Base-by-base conservation (phyloP, 257 asterid species). In the Solanum medicagineum region DNA sequence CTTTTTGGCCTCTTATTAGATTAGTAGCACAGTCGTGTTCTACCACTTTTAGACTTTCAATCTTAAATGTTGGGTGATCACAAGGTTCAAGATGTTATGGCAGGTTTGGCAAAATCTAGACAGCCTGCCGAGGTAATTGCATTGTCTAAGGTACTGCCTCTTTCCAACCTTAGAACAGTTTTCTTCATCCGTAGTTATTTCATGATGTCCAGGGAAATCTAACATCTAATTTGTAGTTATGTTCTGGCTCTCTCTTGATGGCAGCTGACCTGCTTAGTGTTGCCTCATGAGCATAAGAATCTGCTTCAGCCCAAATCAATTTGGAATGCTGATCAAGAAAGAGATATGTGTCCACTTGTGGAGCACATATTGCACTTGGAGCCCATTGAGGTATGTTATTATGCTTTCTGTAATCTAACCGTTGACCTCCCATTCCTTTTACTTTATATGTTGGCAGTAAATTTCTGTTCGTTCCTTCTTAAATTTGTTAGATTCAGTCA, bases 241-340 rank as follows among this genome's bases (percentile, higher is more conserved):
- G 68, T 87, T 81, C 80, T 88, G 66, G 87, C 60, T n/a, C 70
- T 22, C 19, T 87, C 81, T 86, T 86, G 70, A 57, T 91, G 89
- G 85, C 95, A 96, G 99, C 92, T 96, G 80, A 95, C 98, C 88
- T 96, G 99, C 93, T 87, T 96, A 87, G 84, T 92, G 88, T 94
- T 96, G 88, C 97, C 96, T 81, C 90, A 85, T n/a, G 93, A 94
- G 89, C 94, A 95, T 87, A 19, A 88, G 22, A 56, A 88, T 87
- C 89, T 96, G 88, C 89, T 96, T 69, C 87, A 94, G 77, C 89
- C 97, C 42, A 93, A 90, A 88, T 95, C 99, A 87, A 94, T 95
- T 86, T 96, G 99, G 99, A 94, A 93, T 63, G 93, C 98, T 1
- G 96, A 94, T 83, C 89, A 89, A 86, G 85, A 92, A 85, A 84